phyloP scores from a whole-genome alignment of 176 grass and related monocot genomes.

The Avena insularis region DNA sequence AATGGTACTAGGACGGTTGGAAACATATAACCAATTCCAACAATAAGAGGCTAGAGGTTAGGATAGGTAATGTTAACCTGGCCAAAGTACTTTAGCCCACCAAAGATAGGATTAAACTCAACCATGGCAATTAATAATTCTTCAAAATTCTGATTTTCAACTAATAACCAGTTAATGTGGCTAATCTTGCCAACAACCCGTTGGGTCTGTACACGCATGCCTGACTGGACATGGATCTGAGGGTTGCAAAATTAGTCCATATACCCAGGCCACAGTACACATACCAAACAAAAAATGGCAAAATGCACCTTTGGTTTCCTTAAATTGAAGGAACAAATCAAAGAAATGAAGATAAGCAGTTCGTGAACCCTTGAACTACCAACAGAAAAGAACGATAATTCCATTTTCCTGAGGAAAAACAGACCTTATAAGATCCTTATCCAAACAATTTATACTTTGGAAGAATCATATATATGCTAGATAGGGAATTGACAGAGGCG shows the following conservation, averaged over 20 bases:
- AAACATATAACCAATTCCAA: background rate
- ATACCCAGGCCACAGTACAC: conserved; percentile 19
- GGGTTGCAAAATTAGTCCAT: background rate
- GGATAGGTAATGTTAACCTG: background rate
- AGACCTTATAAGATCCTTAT: background rate
- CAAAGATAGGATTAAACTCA: background rate
- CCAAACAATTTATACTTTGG: background rate
- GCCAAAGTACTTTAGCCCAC: background rate
- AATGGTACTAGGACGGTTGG: background rate
- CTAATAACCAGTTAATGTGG: conserved; percentile 1
- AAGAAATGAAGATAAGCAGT: background rate
- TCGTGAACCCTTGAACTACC: background rate
- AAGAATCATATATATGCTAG: background rate
- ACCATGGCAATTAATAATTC: background rate
- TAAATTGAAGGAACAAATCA: background rate
- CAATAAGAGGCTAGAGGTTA: background rate
- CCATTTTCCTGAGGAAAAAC: background rate
- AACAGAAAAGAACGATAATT: background rate
- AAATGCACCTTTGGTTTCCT: background rate
- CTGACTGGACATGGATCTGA: background rate
- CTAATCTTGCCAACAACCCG: background rate
- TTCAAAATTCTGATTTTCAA: background rate
- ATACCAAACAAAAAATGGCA: background rate
- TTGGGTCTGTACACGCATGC: background rate
- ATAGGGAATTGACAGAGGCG: background rate